Conservation (phyloP, 805 yeast genomes). For the Saccharomycopsis sp. region DNA sequence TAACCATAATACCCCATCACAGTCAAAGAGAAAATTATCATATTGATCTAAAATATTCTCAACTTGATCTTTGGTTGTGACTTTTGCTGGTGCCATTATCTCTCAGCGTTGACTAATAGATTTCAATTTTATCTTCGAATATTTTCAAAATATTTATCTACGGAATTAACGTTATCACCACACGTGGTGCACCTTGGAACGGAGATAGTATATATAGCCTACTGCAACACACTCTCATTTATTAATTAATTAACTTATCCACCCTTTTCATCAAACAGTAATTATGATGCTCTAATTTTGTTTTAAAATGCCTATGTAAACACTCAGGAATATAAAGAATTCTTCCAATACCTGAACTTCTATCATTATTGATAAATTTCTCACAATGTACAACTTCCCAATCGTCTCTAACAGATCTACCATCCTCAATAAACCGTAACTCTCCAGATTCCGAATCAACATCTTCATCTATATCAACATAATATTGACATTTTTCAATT, state of each 20-base stretch:
- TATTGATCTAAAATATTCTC: conserved; percentile 51
- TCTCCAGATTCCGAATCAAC: conserved; percentile 42
- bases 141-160: background rate
- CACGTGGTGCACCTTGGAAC: background rate
- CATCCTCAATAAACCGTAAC: conserved; percentile 18
- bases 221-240: too few species aligned
- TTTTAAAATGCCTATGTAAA: conserved; percentile 27
- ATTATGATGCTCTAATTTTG: conserved; percentile 38
- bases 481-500: conserved; percentile 55
- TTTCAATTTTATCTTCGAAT: conserved; percentile 21
- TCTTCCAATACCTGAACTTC: conserved; percentile 49
- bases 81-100: conserved; percentile 35
- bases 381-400: conserved; percentile 48
- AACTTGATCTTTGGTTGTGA: conserved; percentile 42
- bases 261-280: conserved; percentile 33
- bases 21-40: conserved; percentile 88
- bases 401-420: conserved; percentile 20
- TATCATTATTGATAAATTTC: conserved; percentile 45
- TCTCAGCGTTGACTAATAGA: background rate
- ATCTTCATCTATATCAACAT: conserved; percentile 54
- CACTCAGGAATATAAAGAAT: conserved; percentile 43
- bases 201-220: too few species aligned
- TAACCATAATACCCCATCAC: conserved; percentile 96
- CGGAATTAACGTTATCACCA: too few species aligned
- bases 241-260: too few species aligned